Conservation (phyloP, 345 rosid genomes). For the Eucalyptus polybractea region DNA sequence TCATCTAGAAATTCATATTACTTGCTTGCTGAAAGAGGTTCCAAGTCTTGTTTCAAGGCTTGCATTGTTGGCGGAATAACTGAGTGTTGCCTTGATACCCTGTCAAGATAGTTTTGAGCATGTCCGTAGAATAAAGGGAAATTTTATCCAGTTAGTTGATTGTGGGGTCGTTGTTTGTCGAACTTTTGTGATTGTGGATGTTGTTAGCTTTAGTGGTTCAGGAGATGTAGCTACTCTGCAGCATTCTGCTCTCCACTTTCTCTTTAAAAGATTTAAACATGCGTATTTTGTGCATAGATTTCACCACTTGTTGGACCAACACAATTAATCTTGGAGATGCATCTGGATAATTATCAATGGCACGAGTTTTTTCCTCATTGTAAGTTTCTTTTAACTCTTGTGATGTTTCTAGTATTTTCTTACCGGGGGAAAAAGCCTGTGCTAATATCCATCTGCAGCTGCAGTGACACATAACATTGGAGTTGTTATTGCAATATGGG, state of each 20-base stretch:
- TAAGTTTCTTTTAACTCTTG: constrained; percentile 2
- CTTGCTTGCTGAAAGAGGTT: neutral
- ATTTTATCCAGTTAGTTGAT: neutral
- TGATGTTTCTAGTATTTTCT: neutral
- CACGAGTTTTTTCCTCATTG: constrained; percentile 85
- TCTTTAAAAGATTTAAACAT: neutral
- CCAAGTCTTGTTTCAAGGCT: neutral
- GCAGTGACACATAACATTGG: constrained; percentile 73
- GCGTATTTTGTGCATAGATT: constrained; percentile 33
- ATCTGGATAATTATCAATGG: constrained; percentile 55
- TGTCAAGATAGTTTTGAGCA: neutral
- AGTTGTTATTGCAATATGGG: constrained; percentile 86
- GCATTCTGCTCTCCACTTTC: neutral
- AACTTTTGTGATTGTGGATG: neutral
- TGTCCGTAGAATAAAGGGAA: neutral
- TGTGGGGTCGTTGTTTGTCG: neutral
- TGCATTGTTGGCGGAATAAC: neutral
- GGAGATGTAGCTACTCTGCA: neutral
- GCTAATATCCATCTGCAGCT: constrained; percentile 12
- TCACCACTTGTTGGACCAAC: constrained; percentile 79
- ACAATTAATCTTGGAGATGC: constrained; percentile 59
- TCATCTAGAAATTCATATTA: neutral
- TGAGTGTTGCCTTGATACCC: neutral
- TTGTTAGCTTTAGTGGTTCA: neutral
- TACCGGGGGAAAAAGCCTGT: neutral